phyloP scores from a whole-genome alignment of 495 filamentous ascomycete species.

The Penicillium mononematosum region DNA sequence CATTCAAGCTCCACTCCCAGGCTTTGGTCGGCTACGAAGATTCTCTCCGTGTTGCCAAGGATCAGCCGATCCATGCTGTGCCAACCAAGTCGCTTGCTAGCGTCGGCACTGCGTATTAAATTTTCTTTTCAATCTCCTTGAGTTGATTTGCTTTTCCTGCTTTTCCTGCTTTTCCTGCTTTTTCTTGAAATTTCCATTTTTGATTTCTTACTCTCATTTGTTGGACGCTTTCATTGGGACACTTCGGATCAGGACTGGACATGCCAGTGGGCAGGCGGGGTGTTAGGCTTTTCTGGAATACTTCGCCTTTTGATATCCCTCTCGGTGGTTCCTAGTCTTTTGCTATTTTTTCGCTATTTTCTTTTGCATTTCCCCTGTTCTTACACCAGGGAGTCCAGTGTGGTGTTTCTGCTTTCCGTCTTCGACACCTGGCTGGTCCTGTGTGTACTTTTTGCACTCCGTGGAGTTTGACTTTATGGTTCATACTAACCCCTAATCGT shows the following conservation, averaged over 20 bases:
- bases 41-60: slow-evolving; percentile 51
- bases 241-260: slow-evolving; percentile 37
- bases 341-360: slow-evolving; percentile 27
- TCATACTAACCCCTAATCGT: slow-evolving; percentile 34
- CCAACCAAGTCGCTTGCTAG: slow-evolving; percentile 48
- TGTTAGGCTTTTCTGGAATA: slow-evolving; percentile 33
- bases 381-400: slow-evolving; percentile 52
- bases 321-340: slow-evolving; percentile 37
- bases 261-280: slow-evolving; percentile 38
- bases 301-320: slow-evolving; percentile 37
- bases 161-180: slow-evolving; percentile 11
- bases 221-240: slow-evolving; percentile 38
- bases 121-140: slow-evolving; percentile 16
- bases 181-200: slow-evolving; percentile 13
- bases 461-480: slow-evolving; percentile 39
- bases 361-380: slow-evolving; percentile 26
- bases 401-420: slow-evolving; percentile 44
- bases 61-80: slow-evolving; percentile 48
- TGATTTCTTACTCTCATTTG: slow-evolving; percentile 35
- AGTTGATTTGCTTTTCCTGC: slow-evolving; percentile 9
- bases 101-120: slow-evolving; percentile 50
- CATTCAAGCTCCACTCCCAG: slow-evolving; percentile 95
- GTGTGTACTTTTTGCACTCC: slow-evolving; percentile 51
- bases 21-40: slow-evolving; percentile 93
- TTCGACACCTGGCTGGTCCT: slow-evolving; percentile 54